phyloP scores from a whole-genome alignment of 495 filamentous ascomycete genomes.

The Penicillium mononematosum region DNA sequence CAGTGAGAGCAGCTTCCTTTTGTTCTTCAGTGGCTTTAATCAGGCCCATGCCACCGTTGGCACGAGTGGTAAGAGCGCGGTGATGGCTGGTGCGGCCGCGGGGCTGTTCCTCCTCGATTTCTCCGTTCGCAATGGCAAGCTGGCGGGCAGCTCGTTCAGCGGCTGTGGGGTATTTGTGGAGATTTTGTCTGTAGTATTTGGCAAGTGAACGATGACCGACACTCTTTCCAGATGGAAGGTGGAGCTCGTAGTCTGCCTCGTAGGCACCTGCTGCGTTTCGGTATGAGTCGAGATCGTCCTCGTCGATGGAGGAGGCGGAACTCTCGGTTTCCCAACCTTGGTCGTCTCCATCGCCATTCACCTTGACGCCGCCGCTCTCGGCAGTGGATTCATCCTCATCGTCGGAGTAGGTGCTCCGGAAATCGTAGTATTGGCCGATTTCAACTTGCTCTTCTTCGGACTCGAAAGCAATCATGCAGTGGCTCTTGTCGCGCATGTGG shows the following conservation, averaged over 20 bases:
- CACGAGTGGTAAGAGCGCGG: conserved; percentile 61
- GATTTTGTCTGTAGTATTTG: conserved; percentile 88
- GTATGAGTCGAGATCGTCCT: conserved; percentile 42
- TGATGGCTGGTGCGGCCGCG: conserved; percentile 45
- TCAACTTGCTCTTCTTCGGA: conserved; percentile 88
- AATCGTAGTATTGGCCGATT: conserved; percentile 98
- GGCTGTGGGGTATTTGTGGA: conserved; percentile 73
- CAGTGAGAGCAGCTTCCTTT: conserved; percentile 59
- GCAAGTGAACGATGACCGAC: conserved; percentile 86
- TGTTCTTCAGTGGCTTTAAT: conserved; percentile 67
- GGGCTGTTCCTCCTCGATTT: conserved; percentile 44
- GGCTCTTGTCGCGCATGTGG: conserved; percentile 94
- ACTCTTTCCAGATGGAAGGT: conserved; percentile 87
- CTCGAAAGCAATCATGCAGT: conserved; percentile 94
- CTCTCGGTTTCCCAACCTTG: conserved; percentile 93
- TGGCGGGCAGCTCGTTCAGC: conserved; percentile 56
- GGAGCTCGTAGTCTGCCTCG: conserved; percentile 87
- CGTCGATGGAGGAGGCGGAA: conserved; percentile 75
- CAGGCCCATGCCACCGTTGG: conserved; percentile 75
- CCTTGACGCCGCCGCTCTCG: conserved; percentile 42
- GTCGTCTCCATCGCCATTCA: conserved; percentile 47
- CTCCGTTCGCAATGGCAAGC: conserved; percentile 49
- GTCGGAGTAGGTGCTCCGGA: conserved; percentile 90
- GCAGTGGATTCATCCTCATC: conserved; percentile 46
- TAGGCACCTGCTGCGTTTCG: conserved; percentile 65